phyloP scores from a whole-genome alignment of 2,329 filamentous ascomycete species.

The Ophiocordyceps camponoti-saundersi region DNA sequence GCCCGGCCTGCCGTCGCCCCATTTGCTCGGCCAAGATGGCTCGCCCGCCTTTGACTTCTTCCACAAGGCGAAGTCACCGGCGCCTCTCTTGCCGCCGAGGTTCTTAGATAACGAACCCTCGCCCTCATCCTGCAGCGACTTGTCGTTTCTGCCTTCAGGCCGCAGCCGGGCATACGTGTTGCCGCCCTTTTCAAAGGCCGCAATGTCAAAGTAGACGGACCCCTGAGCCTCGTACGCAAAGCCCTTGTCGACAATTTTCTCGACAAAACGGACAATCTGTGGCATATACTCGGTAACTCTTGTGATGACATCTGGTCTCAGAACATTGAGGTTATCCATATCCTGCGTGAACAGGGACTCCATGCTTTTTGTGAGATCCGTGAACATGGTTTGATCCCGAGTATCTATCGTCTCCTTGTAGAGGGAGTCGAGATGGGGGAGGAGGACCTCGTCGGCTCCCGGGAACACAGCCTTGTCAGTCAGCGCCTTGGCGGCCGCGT shows the following conservation, averaged over 20 bases:
- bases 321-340: slow-evolving; percentile 72
- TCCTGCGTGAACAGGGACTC: slow-evolving; percentile 80
- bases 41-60: slow-evolving; percentile 86
- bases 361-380: slow-evolving; percentile 68
- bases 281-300: slow-evolving; percentile 85
- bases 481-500: slow-evolving; percentile 31
- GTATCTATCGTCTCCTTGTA: slow-evolving; percentile 46
- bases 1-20: slow-evolving; percentile 76
- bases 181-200: slow-evolving; percentile 66
- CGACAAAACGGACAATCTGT: slow-evolving; percentile 73
- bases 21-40: slow-evolving; percentile 75
- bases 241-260: slow-evolving; percentile 66
- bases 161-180: slow-evolving; percentile 75
- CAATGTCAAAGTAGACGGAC: slow-evolving; percentile 88
- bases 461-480: slow-evolving; percentile 31
- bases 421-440: slow-evolving; percentile 65
- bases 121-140: slow-evolving; percentile 70
- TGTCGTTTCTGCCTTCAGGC: slow-evolving; percentile 72
- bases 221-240: slow-evolving; percentile 73
- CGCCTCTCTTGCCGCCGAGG: slow-evolving; percentile 49
- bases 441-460: slow-evolving; percentile 47
- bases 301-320: slow-evolving; percentile 66
- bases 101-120: slow-evolving; percentile 63
- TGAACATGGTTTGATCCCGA: slow-evolving; percentile 58
- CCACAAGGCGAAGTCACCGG: slow-evolving; percentile 84